phyloP scores from a whole-genome alignment of 345 rosid species.

The Murraya koenigii region DNA sequence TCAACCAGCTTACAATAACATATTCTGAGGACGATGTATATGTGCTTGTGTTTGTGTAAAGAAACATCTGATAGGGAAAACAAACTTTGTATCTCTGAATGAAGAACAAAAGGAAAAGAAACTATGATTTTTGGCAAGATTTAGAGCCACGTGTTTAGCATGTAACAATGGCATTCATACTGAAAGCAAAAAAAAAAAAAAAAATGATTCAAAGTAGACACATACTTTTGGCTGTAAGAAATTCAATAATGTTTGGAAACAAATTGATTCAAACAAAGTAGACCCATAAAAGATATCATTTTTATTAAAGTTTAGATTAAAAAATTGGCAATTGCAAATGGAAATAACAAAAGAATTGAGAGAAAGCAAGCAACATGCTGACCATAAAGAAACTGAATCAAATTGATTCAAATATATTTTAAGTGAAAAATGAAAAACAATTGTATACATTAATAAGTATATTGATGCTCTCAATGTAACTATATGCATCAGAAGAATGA shows the following conservation, averaged over 20 bases:
- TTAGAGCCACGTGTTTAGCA: background rate
- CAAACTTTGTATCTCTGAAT: background rate
- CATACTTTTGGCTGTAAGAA: background rate
- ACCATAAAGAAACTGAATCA: background rate
- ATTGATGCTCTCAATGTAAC: background rate
- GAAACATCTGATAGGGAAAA: background rate
- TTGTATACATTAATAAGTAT: background rate
- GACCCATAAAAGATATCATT: background rate
- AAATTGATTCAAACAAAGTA: background rate
- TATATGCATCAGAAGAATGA: background rate
- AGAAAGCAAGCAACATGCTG: background rate
- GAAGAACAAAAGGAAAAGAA: background rate
- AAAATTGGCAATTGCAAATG: background rate
- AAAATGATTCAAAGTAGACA: background rate
- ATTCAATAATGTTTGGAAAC: background rate
- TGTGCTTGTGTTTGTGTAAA: background rate
- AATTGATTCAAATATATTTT: background rate
- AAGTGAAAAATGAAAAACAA: background rate
- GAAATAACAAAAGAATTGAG: background rate
- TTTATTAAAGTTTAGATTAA: background rate
- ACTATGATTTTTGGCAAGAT: background rate
- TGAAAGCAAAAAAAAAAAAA: background rate
- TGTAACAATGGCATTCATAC: background rate
- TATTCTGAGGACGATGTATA: background rate
- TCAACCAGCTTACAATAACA: slow-evolving; percentile 8